Conservation (phyloP, 108 stramenopile genomes). For the Poteriospumella lacustris region DNA sequence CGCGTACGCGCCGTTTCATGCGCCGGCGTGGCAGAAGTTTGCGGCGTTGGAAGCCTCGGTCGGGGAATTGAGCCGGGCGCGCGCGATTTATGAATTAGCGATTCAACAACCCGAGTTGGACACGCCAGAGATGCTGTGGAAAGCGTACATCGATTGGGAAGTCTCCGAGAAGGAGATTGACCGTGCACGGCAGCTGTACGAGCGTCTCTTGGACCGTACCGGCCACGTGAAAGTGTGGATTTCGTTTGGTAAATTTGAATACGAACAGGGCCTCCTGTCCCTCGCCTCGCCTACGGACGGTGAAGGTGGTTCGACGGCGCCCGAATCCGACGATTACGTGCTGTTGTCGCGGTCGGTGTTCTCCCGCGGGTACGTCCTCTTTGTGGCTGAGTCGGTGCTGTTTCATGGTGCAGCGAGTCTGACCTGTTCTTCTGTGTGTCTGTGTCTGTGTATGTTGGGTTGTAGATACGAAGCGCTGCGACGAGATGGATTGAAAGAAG, state of each 20-base stretch:
- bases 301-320: too few species aligned
- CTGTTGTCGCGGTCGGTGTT: slow-evolving; percentile 75
- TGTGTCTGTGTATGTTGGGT: slow-evolving; percentile 20
- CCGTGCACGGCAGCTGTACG: slow-evolving; percentile 63
- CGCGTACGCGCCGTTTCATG: slow-evolving; percentile 80
- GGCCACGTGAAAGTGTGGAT: slow-evolving; percentile 86
- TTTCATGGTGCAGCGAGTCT: not conserved
- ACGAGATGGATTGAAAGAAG: slow-evolving; percentile 27
- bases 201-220: slow-evolving; percentile 83
- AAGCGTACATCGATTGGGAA: slow-evolving; percentile 95
- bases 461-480: slow-evolving; percentile 54
- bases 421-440: not conserved
- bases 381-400: not conserved
- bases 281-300: too few species aligned
- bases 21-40: slow-evolving; percentile 80
- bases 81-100: slow-evolving; percentile 92
- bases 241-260: slow-evolving; percentile 46
- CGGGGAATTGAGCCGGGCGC: slow-evolving; percentile 60
- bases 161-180: slow-evolving; percentile 53
- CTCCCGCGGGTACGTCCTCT: slow-evolving; percentile 61
- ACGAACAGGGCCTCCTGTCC: not conserved
- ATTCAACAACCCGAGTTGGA: slow-evolving; percentile 81
- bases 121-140: slow-evolving; percentile 97
- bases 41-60: slow-evolving; percentile 83
- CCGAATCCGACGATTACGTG: slow-evolving; percentile 63